A percentile compares a stretch with the other conserved stretches of the same genome.
Evolutionary conservation across 129 eudicot species (phyloP).

Genomic region (Pulicaria dysenterica): DNA sequence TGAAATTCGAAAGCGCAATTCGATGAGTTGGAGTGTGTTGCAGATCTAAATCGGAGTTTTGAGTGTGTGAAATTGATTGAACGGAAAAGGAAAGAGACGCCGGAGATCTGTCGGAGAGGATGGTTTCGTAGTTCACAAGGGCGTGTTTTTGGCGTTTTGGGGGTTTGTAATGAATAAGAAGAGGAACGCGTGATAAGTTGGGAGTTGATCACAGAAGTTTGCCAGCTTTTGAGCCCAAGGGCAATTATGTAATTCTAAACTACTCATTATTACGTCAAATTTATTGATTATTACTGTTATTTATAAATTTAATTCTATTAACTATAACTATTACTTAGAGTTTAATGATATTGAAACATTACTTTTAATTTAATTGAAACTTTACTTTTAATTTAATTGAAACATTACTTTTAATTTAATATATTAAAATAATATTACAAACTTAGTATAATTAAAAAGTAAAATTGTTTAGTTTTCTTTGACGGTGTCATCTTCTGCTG

Average conservation of each 20-base stretch:
- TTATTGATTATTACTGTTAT: background rate
- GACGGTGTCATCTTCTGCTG: too few species aligned
- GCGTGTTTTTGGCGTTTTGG: conserved; percentile 36
- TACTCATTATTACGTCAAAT: background rate
- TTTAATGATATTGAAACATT: too few species aligned
- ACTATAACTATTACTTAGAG: too few species aligned
- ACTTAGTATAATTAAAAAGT: too few species aligned
- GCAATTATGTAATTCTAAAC: conserved; percentile 1
- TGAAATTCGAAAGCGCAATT: conserved; percentile 7
- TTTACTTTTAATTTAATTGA: too few species aligned
- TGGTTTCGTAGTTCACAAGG: conserved; percentile 27
- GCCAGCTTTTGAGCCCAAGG: conserved; percentile 27
- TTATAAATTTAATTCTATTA: too few species aligned
- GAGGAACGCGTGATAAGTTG: conserved; percentile 40
- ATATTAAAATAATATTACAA: too few species aligned
- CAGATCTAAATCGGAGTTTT: conserved; percentile 18
- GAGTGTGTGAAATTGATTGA: conserved; percentile 27
- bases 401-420: too few species aligned
- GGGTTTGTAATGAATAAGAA: conserved; percentile 34
- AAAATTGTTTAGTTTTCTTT: too few species aligned
- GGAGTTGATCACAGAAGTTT: conserved; percentile 40
- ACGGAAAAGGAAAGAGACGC: conserved; percentile 19
- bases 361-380: too few species aligned
- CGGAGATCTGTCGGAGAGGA: conserved; percentile 38
- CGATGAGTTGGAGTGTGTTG: conserved; percentile 28